Percentiles rank a stretch among this genome's conserved stretches.
Conservation (phyloP, 768 basidiomycete genomes). For the Aureoboletus auriporus region DNA sequence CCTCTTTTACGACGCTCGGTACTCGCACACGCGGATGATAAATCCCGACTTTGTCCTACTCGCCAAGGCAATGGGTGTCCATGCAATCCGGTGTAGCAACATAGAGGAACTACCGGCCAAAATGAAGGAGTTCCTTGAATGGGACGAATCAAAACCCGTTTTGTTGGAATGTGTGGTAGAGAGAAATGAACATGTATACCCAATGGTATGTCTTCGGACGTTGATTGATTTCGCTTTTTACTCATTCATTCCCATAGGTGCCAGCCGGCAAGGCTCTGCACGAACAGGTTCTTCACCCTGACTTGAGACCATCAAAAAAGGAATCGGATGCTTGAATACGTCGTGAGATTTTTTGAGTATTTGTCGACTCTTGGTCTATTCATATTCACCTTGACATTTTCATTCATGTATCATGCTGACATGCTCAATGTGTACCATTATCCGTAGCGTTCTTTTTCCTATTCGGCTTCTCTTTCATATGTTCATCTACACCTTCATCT, state of each 20-base stretch:
- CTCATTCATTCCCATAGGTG: constrained; percentile 42
- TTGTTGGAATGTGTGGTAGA: constrained; percentile 89
- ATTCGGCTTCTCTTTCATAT: constrained; percentile 1
- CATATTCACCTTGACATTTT: constrained; percentile 2
- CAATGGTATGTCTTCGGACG: constrained; percentile 56
- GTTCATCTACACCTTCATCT: constrained; percentile 1
- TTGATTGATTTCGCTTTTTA: background rate
- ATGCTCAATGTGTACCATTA: constrained; percentile 22
- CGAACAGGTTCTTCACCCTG: constrained; percentile 81
- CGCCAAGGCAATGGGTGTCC: constrained; percentile 87
- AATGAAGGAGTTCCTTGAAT: constrained; percentile 99
- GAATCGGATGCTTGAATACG: constrained; percentile 22
- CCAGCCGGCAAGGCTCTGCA: constrained; percentile 93
- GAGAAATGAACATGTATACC: constrained; percentile 84
- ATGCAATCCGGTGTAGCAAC: constrained; percentile 74
- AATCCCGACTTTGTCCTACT: constrained; percentile 95
- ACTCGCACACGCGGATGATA: constrained; percentile 93
- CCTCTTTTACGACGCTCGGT: constrained; percentile 94
- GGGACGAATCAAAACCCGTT: constrained; percentile 81
- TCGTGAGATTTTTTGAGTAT: background rate
- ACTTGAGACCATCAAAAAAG: constrained; percentile 29
- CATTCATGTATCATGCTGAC: constrained; percentile 16
- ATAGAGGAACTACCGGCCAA: constrained; percentile 80
- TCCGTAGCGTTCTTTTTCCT: constrained; percentile 2
- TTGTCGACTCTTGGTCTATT: background rate